Percentiles rank a stretch among this genome's conserved stretches.
These are phyloP conservation scores for Sorghum bicolor DNA, from an alignment of 176 grass and related monocot genomes.

Conservation along the genomic window DNA sequence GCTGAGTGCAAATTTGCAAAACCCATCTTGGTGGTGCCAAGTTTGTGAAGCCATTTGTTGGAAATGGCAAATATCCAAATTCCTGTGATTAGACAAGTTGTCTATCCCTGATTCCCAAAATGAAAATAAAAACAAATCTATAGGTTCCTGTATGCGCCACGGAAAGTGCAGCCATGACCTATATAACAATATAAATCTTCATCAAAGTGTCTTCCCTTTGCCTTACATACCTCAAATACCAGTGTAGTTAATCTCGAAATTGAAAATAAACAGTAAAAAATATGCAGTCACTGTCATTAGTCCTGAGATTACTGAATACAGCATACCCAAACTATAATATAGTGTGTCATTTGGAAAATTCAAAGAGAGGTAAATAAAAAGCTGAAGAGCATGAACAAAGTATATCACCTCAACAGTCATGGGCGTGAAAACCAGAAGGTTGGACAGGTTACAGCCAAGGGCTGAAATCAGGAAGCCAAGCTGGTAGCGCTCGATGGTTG, in stretches of 20 bases:
- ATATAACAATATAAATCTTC: not conserved
- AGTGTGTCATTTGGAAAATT: not conserved
- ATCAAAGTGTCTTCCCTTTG: not conserved
- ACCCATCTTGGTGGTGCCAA: not conserved
- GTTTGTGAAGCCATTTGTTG: not conserved
- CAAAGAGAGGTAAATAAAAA: not conserved
- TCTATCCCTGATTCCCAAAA: not conserved
- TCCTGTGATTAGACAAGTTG: too few relatives aligned
- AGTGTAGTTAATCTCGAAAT: not conserved
- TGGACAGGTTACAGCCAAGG: constrained; percentile 77
- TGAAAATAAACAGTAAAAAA: not conserved
- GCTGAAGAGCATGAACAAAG: not conserved
- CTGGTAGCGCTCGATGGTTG: constrained; percentile 56
- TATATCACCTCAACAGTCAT: constrained; percentile 67
- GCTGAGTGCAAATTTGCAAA: not conserved
- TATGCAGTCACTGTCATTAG: not conserved
- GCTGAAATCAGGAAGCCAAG: constrained; percentile 63
- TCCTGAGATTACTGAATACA: not conserved
- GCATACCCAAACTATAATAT: not conserved
- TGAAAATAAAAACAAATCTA: not conserved
- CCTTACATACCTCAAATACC: not conserved
- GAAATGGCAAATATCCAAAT: too few relatives aligned
- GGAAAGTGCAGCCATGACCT: not conserved
- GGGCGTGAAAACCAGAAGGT: constrained; percentile 82
- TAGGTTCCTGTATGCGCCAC: not conserved